Evolutionary conservation across 2,329 filamentous ascomycete genomes (phyloP).

Genomic region (Laburnicola sp.): DNA sequence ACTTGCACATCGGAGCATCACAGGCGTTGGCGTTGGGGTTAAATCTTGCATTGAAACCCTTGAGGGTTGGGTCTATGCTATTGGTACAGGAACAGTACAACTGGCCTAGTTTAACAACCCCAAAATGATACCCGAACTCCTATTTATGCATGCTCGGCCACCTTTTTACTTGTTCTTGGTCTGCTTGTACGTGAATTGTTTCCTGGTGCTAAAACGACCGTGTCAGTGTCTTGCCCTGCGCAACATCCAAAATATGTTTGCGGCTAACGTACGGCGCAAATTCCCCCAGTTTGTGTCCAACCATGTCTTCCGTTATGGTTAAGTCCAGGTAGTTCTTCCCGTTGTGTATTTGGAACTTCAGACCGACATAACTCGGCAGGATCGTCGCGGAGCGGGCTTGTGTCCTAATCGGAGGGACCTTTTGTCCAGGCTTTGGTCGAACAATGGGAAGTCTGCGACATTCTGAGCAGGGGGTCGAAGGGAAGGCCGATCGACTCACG

Average conservation of each 20-base stretch:
- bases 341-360: slow-evolving; percentile 89
- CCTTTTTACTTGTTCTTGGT: slow-evolving; percentile 67
- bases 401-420: slow-evolving; percentile 74
- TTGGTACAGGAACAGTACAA: slow-evolving; percentile 43
- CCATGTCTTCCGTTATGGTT: slow-evolving; percentile 90
- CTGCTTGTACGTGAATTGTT: slow-evolving; percentile 68
- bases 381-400: slow-evolving; percentile 88
- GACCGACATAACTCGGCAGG: slow-evolving; percentile 85
- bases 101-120: slow-evolving; percentile 23
- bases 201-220: slow-evolving; percentile 60
- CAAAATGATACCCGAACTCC: slow-evolving; percentile 46
- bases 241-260: neutral
- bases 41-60: slow-evolving; percentile 17
- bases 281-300: slow-evolving; percentile 91
- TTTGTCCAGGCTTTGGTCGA: slow-evolving; percentile 62
- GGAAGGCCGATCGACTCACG: slow-evolving; percentile 55
- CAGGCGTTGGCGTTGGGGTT: slow-evolving; percentile 14
- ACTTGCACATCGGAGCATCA: slow-evolving; percentile 5
- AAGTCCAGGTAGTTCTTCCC: slow-evolving; percentile 85
- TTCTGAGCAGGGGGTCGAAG: slow-evolving; percentile 29
- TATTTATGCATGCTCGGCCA: slow-evolving; percentile 26
- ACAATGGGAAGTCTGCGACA: slow-evolving; percentile 63
- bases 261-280: slow-evolving; percentile 73
- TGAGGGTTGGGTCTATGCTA: slow-evolving; percentile 21
- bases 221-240: slow-evolving; percentile 13